Conservation (phyloP, 1,284 basidiomycete genomes). For the Heterobasidion occidentale region DNA sequence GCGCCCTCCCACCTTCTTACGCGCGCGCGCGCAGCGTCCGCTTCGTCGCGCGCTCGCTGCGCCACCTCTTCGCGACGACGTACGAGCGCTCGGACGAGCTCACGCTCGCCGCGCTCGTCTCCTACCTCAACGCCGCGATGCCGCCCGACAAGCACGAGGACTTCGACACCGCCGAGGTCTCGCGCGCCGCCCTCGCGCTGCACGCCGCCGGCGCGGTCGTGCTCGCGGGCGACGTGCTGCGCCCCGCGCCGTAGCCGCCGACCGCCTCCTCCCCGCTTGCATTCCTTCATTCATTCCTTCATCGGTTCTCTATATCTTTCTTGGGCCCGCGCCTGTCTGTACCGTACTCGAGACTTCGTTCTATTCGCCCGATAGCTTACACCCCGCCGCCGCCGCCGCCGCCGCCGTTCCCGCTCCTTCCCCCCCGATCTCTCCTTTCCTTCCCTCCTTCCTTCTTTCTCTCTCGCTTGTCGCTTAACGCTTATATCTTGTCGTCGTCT, state of each 20-base stretch:
- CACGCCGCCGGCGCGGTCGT: constrained; percentile 43
- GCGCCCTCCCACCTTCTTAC: not conserved
- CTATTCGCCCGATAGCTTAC: no score
- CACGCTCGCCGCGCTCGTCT: constrained; percentile 54
- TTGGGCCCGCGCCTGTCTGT: no score
- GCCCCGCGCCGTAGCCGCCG: not conserved
- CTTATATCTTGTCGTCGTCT: no score
- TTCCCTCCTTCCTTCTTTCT: no score
- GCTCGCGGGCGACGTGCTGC: constrained; percentile 47
- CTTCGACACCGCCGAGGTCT: constrained; percentile 67
- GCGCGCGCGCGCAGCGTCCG: constrained; percentile 36
- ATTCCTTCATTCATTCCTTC: not conserved
- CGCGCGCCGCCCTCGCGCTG: constrained; percentile 43
- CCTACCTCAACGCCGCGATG: constrained; percentile 67
- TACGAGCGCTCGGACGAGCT: constrained; percentile 58
- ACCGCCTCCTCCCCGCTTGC: no score
- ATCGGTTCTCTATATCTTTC: no score
- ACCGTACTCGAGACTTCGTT: no score
- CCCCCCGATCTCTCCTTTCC: no score
- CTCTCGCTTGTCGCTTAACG: no score
- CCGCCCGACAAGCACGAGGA: constrained; percentile 72
- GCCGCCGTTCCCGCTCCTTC: no score
- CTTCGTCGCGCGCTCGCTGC: constrained; percentile 52
- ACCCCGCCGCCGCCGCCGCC: no score
- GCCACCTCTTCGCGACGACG: constrained; percentile 55